Percentiles rank a stretch among this genome's conserved stretches.
Evolutionary conservation across 352 stramenopile species (phyloP).

Genomic region (Pythium inflatum): DNA sequence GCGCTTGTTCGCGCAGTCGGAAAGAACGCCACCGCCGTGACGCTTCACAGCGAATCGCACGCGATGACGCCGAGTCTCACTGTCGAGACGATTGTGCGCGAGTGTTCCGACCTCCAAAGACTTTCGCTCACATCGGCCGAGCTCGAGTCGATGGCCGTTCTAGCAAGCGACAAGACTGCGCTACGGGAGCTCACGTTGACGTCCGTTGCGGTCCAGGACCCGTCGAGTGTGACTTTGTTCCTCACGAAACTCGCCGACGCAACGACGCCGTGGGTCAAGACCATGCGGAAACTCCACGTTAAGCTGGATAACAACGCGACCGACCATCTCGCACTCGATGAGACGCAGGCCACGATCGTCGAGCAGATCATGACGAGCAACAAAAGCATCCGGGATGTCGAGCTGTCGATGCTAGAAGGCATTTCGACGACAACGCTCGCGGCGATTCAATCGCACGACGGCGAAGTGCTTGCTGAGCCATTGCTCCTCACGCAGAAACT

Average conservation of each 20-base stretch:
- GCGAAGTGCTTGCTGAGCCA: slow-evolving; percentile 14
- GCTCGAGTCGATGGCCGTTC: slow-evolving; percentile 11
- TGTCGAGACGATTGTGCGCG: neutral
- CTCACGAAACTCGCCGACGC: neutral
- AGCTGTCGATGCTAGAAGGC: slow-evolving; percentile 16
- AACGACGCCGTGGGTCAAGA: neutral
- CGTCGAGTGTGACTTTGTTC: neutral
- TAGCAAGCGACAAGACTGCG: neutral
- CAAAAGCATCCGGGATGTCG: slow-evolving; percentile 13
- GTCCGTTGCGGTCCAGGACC: slow-evolving; percentile 9
- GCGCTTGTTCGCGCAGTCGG: slow-evolving; percentile 8
- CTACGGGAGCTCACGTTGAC: slow-evolving; percentile 7
- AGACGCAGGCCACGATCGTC: neutral
- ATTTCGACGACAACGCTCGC: slow-evolving; percentile 1
- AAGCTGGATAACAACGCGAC: slow-evolving; percentile 17
- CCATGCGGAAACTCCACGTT: slow-evolving; percentile 15
- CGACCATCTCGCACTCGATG: neutral
- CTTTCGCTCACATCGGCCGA: slow-evolving; percentile 10
- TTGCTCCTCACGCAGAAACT: slow-evolving; percentile 11
- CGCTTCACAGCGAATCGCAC: slow-evolving; percentile 18
- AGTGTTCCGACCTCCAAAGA: slow-evolving; percentile 1
- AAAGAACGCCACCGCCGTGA: neutral
- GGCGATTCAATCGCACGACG: slow-evolving; percentile 17
- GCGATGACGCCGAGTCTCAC: slow-evolving; percentile 10
- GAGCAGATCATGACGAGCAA: slow-evolving; percentile 6